A percentile compares a stretch with the other conserved stretches of the same genome.
Conservation (phyloP, 495 filamentous ascomycete genomes). For the Podospora pseudoanserina region DNA sequence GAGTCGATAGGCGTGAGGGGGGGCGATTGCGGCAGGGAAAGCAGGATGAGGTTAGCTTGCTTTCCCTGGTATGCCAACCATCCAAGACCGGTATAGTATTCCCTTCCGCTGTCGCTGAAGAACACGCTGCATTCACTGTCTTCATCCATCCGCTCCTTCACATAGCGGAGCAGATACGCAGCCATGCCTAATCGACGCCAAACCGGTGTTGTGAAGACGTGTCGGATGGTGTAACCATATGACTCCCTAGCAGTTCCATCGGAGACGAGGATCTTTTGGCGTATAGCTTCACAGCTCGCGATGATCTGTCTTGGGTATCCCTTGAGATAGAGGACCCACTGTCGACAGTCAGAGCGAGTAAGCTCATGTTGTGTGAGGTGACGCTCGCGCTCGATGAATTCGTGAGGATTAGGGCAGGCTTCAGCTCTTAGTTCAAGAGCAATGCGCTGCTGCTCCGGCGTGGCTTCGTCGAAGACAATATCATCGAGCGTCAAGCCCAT, state of each 20-base stretch:
- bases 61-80: conserved; percentile 69
- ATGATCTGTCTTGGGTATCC: conserved; percentile 51
- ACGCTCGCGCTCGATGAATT: conserved; percentile 65
- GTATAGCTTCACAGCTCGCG: conserved; percentile 74
- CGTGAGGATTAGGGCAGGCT: conserved; percentile 31
- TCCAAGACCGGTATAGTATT: conserved; percentile 73
- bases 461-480: conserved; percentile 25
- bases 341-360: conserved; percentile 58
- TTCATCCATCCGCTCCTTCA: conserved; percentile 45
- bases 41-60: conserved; percentile 61
- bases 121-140: conserved; percentile 62
- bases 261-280: conserved; percentile 61
- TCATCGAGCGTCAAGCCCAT: conserved; percentile 21
- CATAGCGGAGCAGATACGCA: conserved; percentile 47
- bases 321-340: conserved; percentile 65
- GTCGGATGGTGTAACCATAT: conserved; percentile 71
- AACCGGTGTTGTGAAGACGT: conserved; percentile 71
- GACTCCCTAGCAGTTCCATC: conserved; percentile 52
- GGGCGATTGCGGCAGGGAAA: conserved; percentile 2
- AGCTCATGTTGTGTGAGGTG: conserved; percentile 55
- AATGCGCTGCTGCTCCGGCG: conserved; percentile 22
- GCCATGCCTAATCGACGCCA: conserved; percentile 76
- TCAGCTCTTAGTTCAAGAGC: conserved; percentile 23
- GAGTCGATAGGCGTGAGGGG: background rate
- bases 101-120: conserved; percentile 87